Evolutionary conservation across 2,329 filamentous ascomycete species (phyloP), one percentile per base, ranked within the genome.

Genomic region (Colletotrichum incanum): DNA sequence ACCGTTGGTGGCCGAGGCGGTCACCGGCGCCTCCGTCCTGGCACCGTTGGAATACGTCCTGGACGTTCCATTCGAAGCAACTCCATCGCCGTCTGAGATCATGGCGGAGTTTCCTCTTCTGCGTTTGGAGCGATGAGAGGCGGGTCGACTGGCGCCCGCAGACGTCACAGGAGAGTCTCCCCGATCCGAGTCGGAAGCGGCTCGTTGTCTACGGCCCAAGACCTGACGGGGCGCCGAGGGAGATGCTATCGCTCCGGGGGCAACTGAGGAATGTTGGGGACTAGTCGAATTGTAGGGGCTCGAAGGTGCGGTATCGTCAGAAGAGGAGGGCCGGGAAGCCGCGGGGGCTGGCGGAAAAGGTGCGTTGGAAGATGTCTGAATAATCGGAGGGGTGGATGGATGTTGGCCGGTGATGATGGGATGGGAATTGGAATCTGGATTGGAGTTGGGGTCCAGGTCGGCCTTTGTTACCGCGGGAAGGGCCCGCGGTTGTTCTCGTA

Each of bases 61-160:
- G 74, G 86, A 84, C 75, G 80, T 82, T 76, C 89, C 89, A 79
- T 91, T 92, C 78, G 79, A 82, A 83, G 80, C 83, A 76, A 79
- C 76, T 64, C 80, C 80, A 71, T 89, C 87, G 74, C 85, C 86
- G 81, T 92, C 89, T 74, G 88, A 85, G 84, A 90, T 87, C 91
- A 93, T 94, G 81, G 82, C 91, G 82, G 77, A 78, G 75, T 83
- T 82, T 81, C 88, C 88, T 81, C 91, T 89, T 84, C 92, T 92
- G 78, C 85, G 83, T 77, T 86, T 85, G 61, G 82, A 78, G 60
- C 79, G 77, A 61, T 77, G 76, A 59, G 73, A 77, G 76, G 49
- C 59, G 65, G 52, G 37, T 68, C 43, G 65, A 63, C 58, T 65
- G 76, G 75, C 75, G 74, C 74, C 76, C 72, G 71, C 77, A 65